Percentiles rank a stretch among this genome's conserved stretches.
Evolutionary conservation across 75 land plant genomes (phyloP).

Genomic region (Sequoiadendron giganteum): DNA sequence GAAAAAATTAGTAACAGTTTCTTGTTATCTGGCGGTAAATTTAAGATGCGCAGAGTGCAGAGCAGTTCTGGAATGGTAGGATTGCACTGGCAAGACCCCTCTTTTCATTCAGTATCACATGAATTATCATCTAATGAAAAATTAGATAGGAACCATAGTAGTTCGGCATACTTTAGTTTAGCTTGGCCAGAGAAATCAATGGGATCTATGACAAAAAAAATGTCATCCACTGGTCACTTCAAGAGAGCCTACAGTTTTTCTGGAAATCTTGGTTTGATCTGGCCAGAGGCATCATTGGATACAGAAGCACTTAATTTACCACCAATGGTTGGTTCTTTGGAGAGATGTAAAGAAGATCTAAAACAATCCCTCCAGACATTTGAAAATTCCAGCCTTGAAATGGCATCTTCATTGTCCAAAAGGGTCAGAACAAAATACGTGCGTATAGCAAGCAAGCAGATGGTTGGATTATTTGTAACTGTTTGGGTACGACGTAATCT

Average conservation of each 20-base stretch:
- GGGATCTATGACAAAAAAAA: conserved; percentile 8
- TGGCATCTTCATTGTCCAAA: not conserved
- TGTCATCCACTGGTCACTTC: not conserved
- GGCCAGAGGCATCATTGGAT: conserved; percentile 20
- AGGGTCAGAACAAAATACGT: conserved; percentile 39
- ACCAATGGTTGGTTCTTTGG: conserved; percentile 17
- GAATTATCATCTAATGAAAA: conserved; percentile 21
- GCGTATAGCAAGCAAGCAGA: conserved; percentile 83
- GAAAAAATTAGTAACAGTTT: not conserved
- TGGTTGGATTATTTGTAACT: conserved; percentile 89
- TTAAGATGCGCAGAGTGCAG: conserved; percentile 21
- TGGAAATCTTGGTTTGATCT: conserved; percentile 36
- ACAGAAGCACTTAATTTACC: conserved; percentile 17
- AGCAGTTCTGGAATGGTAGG: conserved; percentile 21
- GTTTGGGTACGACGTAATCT: conserved; percentile 72
- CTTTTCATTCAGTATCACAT: conserved; percentile 30
- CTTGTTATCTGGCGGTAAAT: conserved; percentile 11
- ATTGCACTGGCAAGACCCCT: conserved; percentile 43
- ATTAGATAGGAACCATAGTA: conserved; percentile 39
- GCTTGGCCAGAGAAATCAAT: conserved; percentile 13
- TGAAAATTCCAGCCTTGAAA: conserved; percentile 5
- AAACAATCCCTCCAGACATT: conserved; percentile 13
- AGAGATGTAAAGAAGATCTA: conserved; percentile 24
- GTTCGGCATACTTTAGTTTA: conserved; percentile 36
- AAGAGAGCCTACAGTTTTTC: conserved; percentile 33